Percentiles rank a stretch among this genome's conserved stretches.
Evolutionary conservation across 1,284 basidiomycete species (phyloP).

Genomic region (Boletus hoseneyae): DNA sequence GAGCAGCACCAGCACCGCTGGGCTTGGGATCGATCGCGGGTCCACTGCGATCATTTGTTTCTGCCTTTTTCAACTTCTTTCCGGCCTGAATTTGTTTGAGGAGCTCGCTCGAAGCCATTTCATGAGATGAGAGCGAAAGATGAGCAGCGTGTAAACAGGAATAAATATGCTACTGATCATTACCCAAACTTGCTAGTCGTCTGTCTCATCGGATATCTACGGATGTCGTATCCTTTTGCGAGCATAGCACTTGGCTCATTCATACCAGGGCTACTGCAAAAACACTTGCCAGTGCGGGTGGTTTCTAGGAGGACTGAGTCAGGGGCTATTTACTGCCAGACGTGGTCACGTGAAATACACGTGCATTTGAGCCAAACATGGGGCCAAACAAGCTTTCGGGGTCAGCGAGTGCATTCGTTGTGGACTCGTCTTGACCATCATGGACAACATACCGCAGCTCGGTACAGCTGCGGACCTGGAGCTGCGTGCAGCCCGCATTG

Average conservation of each 20-base stretch:
- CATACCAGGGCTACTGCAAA: no score
- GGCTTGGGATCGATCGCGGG: constrained; percentile 57
- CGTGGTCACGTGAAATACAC: constrained; percentile 29
- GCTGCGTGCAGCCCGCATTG: constrained; percentile 63
- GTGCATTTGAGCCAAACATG: constrained; percentile 30
- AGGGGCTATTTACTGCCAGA: no score
- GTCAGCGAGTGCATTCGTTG: constrained; percentile 18
- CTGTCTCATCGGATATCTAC: no score
- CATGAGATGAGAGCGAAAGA: not conserved
- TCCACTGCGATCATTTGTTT: constrained; percentile 79
- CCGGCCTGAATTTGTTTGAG: constrained; percentile 78
- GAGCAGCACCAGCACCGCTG: constrained; percentile 38
- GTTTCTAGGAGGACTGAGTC: no score
- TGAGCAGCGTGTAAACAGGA: constrained; percentile 19
- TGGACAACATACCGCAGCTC: constrained; percentile 45
- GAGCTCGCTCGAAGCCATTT: constrained; percentile 69
- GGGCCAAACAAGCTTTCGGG: constrained; percentile 33
- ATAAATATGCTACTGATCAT: constrained; percentile 16
- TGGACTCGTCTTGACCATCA: constrained; percentile 18
- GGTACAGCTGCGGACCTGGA: constrained; percentile 61
- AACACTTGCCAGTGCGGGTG: no score
- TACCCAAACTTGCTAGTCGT: no score
- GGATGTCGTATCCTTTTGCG: no score
- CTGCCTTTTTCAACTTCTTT: constrained; percentile 74
- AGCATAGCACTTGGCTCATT: no score